Base-by-base conservation (phyloP, 2,329 filamentous ascomycete genomes). In the Stagonosporopsis rhizophila region DNA sequence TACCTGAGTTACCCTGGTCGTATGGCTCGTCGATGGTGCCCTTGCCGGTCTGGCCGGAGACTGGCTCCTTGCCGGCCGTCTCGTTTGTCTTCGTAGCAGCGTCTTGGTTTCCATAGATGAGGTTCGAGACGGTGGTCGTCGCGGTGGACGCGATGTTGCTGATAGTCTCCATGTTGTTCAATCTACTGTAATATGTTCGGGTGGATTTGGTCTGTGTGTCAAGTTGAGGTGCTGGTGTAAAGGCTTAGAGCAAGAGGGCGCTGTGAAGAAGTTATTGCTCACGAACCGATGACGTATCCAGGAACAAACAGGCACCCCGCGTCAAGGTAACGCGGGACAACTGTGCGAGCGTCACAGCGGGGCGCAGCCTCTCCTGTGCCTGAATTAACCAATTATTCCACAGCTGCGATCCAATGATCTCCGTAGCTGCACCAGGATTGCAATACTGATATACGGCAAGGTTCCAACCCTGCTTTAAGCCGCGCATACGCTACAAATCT, bases 1-100 rank as follows among this genome's bases (percentile, higher is more conserved):
- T 74, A 86, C 81, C 83, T 79, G 85, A 77, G 73, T 95, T 95
- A 44, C 91, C 91, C 55, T 86, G 86, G 70, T 95, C 91, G 67
- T 87, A 96, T 0, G 91, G 91, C 73, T 94, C 88, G 12, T 84
- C 85, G 39, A 81, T 82, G 22, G 83, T 82, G 4, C 89, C 89
- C 71, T 88, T 79, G 35, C 91, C 91, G 54, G 82, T 79, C 47
- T 85, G 79, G 20, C 91, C 91, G 19, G 89, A 89, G 40, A 92
- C 75, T 17, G 91, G 91, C 77, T 96, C 91, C 64, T 78, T 75
- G 42, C 80, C 80, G 15, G 53, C 63, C 7, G 71, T 73, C 60
- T 75, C 73, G 32, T 72, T 75, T 35, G 74, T 74, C 51, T 77
- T 60, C 77, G 72, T 67, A 23, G 59, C 57, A 38, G 63, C 52